phyloP scores from a whole-genome alignment of 1,284 basidiomycete species.

The Phlebopus sp. region DNA sequence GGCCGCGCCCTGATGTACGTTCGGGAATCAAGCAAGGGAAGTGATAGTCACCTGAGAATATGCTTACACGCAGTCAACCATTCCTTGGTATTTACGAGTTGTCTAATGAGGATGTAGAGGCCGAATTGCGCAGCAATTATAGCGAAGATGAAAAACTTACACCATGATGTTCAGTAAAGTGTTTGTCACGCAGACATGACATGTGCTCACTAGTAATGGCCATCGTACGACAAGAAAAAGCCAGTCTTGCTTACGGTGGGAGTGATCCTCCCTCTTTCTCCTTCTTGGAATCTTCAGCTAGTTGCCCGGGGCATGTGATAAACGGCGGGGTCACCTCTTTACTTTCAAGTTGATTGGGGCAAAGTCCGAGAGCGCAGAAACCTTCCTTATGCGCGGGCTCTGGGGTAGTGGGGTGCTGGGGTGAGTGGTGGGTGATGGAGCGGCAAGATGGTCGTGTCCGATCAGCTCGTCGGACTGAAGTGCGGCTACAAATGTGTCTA shows the following conservation, averaged over 20 bases:
- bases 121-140: slow-evolving; percentile 88
- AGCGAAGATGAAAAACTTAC: slow-evolving; percentile 74
- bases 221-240: slow-evolving; percentile 82
- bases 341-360: slow-evolving; percentile 87
- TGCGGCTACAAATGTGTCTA: slow-evolving; percentile 68
- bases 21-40: not conserved
- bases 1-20: slow-evolving; percentile 67
- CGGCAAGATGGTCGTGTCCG: slow-evolving; percentile 41
- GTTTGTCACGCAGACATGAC: not conserved
- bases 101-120: slow-evolving; percentile 83
- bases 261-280: slow-evolving; percentile 46
- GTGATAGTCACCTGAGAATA: not conserved
- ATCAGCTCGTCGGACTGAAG: slow-evolving; percentile 57
- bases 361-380: slow-evolving; percentile 89
- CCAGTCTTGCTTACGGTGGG: slow-evolving; percentile 67
- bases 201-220: slow-evolving; percentile 77
- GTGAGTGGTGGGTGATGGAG: slow-evolving; percentile 26
- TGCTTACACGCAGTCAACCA: slow-evolving; percentile 82
- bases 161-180: slow-evolving; percentile 1
- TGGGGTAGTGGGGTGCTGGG: slow-evolving; percentile 30
- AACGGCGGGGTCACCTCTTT: slow-evolving; percentile 45
- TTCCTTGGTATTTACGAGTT: slow-evolving; percentile 92
- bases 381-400: slow-evolving; percentile 57
- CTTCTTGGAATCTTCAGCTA: slow-evolving; percentile 34
- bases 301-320: not conserved